Base-by-base conservation (phyloP, 108 stramenopile genomes). In the Schizochytrium sp. region DNA sequence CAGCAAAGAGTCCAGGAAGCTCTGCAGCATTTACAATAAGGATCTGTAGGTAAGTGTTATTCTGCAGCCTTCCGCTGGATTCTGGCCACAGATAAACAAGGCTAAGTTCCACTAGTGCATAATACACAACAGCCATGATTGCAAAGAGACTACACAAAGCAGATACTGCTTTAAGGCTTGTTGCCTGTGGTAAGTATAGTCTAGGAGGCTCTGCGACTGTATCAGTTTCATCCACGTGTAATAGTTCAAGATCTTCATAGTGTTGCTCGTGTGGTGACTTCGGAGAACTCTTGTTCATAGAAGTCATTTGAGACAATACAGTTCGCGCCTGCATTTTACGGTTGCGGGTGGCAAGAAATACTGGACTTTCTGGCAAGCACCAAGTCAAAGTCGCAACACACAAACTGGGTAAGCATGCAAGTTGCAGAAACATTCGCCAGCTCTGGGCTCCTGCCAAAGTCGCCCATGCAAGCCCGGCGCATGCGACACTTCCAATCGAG, bases 21-120 rank as follows among this genome's bases (percentile, higher is more conserved):
- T 69, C 64, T 0, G 64, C 64, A 0, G 64, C 64, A 69, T 69
- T 69, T 8, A 69, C 64, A 15, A 69, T 0, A 44, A 69, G 64
- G 28, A 69, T 69, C 12, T 15, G 64, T 13, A 69, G 44, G 28
- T 28, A 69, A 7, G 64, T 69, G 5, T 12, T 7, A 15, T 69
- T 38, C 19, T 38, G 44, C 12, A 69, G 1, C 2, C 12, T 44
- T 44, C 0, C 64, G 12, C 15, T 44, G 28, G 10, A 38, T 7
- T 15, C 64, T 8, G 64, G 64, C 64, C 64, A 69, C 12, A 69
- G 64, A 2, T 69, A 69, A 38, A 69, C 44, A 38, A 69, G 42
- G 28, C 64, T 69, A 44, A 69, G 64, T 44, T 69, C 64, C 12
- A 69, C 64, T 10, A 69, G 64, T 38, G 64, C 64, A 69, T 69